phyloP scores from a whole-genome alignment of 148 eudicot species.

The Chenopodium album region DNA sequence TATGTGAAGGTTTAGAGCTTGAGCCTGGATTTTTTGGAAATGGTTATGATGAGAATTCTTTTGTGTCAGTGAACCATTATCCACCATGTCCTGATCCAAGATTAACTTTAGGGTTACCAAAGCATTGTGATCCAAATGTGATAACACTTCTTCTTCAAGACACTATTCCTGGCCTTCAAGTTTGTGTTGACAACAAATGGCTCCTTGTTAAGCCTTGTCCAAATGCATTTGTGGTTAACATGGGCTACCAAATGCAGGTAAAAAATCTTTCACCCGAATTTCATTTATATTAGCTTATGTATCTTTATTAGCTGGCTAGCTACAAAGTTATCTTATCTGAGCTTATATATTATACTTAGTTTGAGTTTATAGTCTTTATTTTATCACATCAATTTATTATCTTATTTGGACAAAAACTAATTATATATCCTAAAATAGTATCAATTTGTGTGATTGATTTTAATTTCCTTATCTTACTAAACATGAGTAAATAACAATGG shows the following conservation, averaged over 20 bases:
- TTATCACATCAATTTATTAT: too few species aligned
- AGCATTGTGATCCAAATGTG: slow-evolving; percentile 40
- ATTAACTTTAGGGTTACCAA: slow-evolving; percentile 32
- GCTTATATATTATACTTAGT: too few species aligned
- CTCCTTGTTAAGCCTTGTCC: slow-evolving; percentile 41
- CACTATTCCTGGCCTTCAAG: slow-evolving; percentile 45
- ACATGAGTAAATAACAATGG: too few species aligned
- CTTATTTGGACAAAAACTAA: too few species aligned
- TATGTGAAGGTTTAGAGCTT: slow-evolving; percentile 33
- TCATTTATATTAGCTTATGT: too few species aligned
- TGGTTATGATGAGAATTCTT: slow-evolving; percentile 13
- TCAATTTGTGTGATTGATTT: too few species aligned
- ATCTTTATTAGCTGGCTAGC: too few species aligned
- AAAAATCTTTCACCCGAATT: too few species aligned
- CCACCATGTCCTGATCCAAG: slow-evolving; percentile 40
- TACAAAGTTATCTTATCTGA: too few species aligned
- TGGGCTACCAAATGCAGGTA: slow-evolving; percentile 45
- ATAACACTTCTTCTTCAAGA: slow-evolving; percentile 45
- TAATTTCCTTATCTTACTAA: too few species aligned
- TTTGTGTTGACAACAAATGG: slow-evolving; percentile 39
- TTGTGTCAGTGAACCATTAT: slow-evolving; percentile 32
- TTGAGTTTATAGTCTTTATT: too few species aligned
- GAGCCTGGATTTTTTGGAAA: slow-evolving; percentile 29
- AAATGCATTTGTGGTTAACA: slow-evolving; percentile 42
- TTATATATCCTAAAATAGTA: too few species aligned